Evolutionary conservation across 345 rosid genomes (phyloP).

Genomic region (Lenwebbia sp.): DNA sequence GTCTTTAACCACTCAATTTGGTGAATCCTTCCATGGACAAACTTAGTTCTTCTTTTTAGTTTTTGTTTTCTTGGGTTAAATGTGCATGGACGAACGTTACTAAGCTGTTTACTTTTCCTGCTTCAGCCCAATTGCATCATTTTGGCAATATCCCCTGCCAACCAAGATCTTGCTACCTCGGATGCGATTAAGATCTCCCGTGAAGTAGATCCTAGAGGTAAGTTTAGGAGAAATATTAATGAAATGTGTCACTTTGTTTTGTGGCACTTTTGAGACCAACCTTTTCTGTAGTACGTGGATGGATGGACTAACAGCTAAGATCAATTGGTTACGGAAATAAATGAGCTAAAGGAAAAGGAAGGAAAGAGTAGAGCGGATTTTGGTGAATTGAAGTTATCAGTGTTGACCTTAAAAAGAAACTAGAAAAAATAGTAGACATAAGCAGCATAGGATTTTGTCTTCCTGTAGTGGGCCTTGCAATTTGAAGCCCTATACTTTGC

Average conservation of each 20-base stretch:
- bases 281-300: not conserved
- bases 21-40: not conserved
- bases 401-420: not conserved
- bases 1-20: not conserved
- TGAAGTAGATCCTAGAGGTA: constrained; percentile 96
- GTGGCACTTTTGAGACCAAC: not conserved
- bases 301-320: not conserved
- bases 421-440: not conserved
- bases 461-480: not conserved
- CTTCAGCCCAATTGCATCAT: constrained; percentile 92
- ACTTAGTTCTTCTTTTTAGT: not conserved
- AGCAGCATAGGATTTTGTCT: not conserved
- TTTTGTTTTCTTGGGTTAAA: not conserved
- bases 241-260: not conserved
- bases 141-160: constrained; percentile 96
- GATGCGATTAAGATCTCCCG: constrained; percentile 97
- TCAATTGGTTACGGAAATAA: not conserved
- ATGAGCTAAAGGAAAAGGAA: not conserved
- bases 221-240: not conserved
- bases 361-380: not conserved
- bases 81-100: not conserved
- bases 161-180: constrained; percentile 98
- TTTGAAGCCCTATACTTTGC: not conserved
- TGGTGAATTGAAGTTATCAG: not conserved
- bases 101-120: not conserved